Conservation (phyloP, 768 basidiomycete species). For the Amanita phalloides region DNA sequence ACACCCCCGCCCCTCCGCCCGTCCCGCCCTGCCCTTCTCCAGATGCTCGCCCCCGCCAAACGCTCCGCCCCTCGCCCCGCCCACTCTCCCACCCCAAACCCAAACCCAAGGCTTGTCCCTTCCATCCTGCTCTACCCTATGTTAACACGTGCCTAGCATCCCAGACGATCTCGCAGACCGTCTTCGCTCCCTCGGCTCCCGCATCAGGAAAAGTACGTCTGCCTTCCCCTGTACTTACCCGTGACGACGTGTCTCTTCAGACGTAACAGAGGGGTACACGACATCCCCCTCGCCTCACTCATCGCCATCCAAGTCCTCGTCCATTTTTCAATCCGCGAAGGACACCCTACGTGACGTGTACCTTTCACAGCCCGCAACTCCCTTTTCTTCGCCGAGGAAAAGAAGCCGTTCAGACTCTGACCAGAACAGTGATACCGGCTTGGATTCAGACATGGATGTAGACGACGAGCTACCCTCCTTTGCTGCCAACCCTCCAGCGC, state of each 20-base stretch:
- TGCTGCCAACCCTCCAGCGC: not conserved
- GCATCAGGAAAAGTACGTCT: constrained; percentile 45
- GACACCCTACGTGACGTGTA: constrained; percentile 44
- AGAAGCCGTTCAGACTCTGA: constrained; percentile 24
- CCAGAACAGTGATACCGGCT: not conserved
- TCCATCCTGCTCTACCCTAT: not conserved
- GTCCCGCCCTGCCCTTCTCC: not conserved
- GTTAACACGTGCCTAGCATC: not conserved
- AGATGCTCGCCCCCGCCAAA: not conserved
- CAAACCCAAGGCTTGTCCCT: not conserved
- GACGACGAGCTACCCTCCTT: constrained; percentile 1
- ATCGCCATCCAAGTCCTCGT: constrained; percentile 23
- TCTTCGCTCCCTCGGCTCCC: constrained; percentile 46
- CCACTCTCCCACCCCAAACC: not conserved
- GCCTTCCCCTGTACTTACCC: not conserved
- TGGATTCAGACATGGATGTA: constrained; percentile 2
- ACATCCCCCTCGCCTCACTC: constrained; percentile 24
- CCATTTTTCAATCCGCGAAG: constrained; percentile 43
- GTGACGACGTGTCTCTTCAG: constrained; percentile 20
- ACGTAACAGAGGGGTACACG: constrained; percentile 50
- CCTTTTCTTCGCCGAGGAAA: constrained; percentile 17
- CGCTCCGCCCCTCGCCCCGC: not conserved
- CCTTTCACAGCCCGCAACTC: constrained; percentile 6
- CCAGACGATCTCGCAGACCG: constrained; percentile 37
- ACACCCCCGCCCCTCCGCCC: no score